Evolutionary conservation across 768 basidiomycete species (phyloP), one percentile per base, ranked within the genome.

Genomic region (Ramaria sp.): DNA sequence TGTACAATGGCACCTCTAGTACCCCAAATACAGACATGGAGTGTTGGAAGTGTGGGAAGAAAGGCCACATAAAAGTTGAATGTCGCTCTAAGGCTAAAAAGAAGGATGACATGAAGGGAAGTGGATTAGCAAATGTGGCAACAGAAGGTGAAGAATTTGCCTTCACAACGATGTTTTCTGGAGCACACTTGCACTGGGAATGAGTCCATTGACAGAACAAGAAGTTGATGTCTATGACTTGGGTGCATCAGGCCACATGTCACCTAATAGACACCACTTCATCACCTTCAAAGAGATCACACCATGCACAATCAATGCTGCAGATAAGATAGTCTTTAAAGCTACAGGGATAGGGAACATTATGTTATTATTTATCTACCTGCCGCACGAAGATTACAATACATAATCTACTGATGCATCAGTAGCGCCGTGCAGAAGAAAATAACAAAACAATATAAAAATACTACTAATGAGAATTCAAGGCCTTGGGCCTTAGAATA

Each of bases 171-270:
- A 47, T 12, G 13, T 27, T 27, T 8, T 6, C 45, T 20, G 25
- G 1, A 8, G 5, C 25, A 27, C 45, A 47, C 45, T 47, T 18
- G 24, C n/a, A 10, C 28, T 1, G 8, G 25, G 24, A 22, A 27
- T 5, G 12, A 27, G 25, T 30, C 45, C 5, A 27, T 16, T 47
- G 24, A 16, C 4, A 13, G 16, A n/a, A 25, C 3, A 3, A 12
- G 45, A 47, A 22, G 24, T 47, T 16, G 25, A 47, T 47, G 45
- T 47, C 24, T 47, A 49, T 22, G 68, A 73, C 61, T 69, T 67
- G 9, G 71, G 70, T 1, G 66, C 70, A 32, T 62, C 63, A 0
- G 61, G 60, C 30, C 71, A 72, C 50, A 68, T 72, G 66, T 66
- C 67, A 0, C 70, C 65, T 0, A 65, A 63, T 52, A 56, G 64